Evolutionary conservation across 176 grass and related monocot genomes (phyloP).

Genomic region (Luzula sylvatica): DNA sequence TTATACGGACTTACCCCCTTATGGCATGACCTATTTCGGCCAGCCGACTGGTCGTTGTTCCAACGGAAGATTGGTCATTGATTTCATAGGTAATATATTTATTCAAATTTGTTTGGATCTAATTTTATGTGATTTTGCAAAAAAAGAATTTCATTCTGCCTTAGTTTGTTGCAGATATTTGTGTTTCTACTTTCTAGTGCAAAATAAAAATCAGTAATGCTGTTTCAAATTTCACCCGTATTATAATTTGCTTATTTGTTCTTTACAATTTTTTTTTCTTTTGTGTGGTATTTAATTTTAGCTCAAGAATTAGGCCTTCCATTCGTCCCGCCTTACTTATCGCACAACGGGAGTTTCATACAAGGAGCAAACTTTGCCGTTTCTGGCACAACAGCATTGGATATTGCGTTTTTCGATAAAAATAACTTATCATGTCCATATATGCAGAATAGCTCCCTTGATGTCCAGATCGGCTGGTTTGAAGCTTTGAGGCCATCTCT

Average conservation of each 20-base stretch:
- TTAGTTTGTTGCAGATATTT: too few relatives aligned
- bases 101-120: not conserved
- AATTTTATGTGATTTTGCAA: not conserved
- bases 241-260: not conserved
- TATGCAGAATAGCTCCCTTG: slow-evolving; percentile 29
- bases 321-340: slow-evolving; percentile 45
- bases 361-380: slow-evolving; percentile 63
- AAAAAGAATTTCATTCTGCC: not conserved
- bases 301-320: slow-evolving; percentile 51
- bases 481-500: slow-evolving; percentile 26
- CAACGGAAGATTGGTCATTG: slow-evolving; percentile 3
- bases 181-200: not conserved
- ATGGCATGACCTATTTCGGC: slow-evolving; percentile 12
- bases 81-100: slow-evolving; percentile 8
- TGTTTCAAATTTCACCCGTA: not conserved
- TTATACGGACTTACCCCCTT: not conserved
- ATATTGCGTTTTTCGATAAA: slow-evolving; percentile 16
- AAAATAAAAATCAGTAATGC: not conserved
- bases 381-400: slow-evolving; percentile 49
- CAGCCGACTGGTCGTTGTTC: slow-evolving; percentile 7
- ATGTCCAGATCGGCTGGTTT: slow-evolving; percentile 51
- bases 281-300: slow-evolving; percentile 7
- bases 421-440: slow-evolving; percentile 12
- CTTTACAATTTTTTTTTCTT: not conserved
- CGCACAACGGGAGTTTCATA: slow-evolving; percentile 38